Base-by-base conservation (phyloP, 2,329 filamentous ascomycete species). In the Penicillium sclerotigenum region DNA sequence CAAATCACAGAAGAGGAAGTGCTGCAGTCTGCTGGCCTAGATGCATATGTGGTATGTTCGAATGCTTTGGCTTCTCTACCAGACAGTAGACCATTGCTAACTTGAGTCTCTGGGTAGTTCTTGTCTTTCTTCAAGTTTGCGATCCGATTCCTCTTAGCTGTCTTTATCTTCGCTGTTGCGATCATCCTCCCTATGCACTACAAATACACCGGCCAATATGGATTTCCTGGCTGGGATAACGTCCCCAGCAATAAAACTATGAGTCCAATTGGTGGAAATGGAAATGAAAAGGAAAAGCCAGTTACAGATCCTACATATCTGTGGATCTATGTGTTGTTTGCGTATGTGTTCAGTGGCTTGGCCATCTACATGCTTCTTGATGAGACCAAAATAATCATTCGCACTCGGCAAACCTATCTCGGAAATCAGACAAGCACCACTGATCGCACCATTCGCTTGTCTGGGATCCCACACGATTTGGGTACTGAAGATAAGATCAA, bases 111-210 rank as follows among this genome's bases (percentile, higher is more conserved):
- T 16, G 2, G 22, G 52, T 67, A 85, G 83, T 97, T 99, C 70
- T 81, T 99, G 14, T 84, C 88, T 16, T 99, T 99, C 75, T 97
- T 97, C 81, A 95, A 92, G 72, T 94, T 97, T 85, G 88, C 93
- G 13, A 89, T 91, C 62, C 90, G 88, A 59, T 88, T 97, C 64
- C 87, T 97, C 48, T 78, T 83, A 16, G 78, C 89, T 49, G 88
- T 95, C 66, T 83, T 94, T 54, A 85, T 96, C 73, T 91, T 97
- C 68, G 88, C 92, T 28, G 79, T 89, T 34, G 80, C 83, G 16
- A 83, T 99, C 4, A 87, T 99, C 62, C 87, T 88, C 60, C 95
- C 94, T 0, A 88, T 99, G 56, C 95, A 97, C 70, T 81, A 83
- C 56, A 83, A 83, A 57, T 95, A 82, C 55, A 77, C 75, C 4